phyloP scores from a whole-genome alignment of 139 green algal genomes.

The Microglena sp. region DNA sequence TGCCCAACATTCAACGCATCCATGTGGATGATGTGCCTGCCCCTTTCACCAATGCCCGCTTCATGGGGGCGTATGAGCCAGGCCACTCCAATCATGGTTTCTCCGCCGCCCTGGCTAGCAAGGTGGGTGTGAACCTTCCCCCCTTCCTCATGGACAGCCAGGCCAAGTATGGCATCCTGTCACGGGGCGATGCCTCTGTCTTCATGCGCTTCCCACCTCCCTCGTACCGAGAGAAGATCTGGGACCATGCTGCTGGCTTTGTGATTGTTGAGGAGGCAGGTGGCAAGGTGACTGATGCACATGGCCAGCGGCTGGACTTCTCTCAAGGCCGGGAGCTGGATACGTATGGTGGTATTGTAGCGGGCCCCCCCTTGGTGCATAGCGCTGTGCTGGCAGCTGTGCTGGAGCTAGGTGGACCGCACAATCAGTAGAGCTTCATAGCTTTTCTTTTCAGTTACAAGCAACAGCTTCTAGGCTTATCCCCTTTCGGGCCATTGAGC shows the following conservation, averaged over 20 bases:
- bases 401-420: too few species aligned
- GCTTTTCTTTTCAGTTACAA: too few species aligned
- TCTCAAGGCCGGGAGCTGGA: slow-evolving; percentile 41
- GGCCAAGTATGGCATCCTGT: slow-evolving; percentile 81
- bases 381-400: background rate
- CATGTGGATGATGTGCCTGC: slow-evolving; percentile 19
- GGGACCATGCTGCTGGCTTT: slow-evolving; percentile 76
- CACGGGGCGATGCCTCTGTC: slow-evolving; percentile 66
- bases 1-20: slow-evolving; percentile 35
- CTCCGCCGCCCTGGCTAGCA: slow-evolving; percentile 33
- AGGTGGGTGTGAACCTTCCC: slow-evolving; percentile 38
- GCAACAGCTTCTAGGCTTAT: too few species aligned
- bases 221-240: slow-evolving; percentile 84
- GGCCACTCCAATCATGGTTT: slow-evolving; percentile 66
- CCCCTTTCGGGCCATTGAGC: too few species aligned
- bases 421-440: too few species aligned
- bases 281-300: slow-evolving; percentile 48
- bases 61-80: slow-evolving; percentile 82
- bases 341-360: slow-evolving; percentile 1
- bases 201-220: slow-evolving; percentile 81
- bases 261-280: slow-evolving; percentile 78
- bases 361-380: background rate
- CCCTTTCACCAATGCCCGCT: slow-evolving; percentile 24
- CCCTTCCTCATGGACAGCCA: slow-evolving; percentile 75
- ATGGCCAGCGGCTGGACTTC: slow-evolving; percentile 50